Percentiles rank a stretch among this genome's conserved stretches.
These are phyloP conservation scores for Hippophae rhamnoides DNA, from an alignment of 306 rosid genomes.

Conservation along the genomic window DNA sequence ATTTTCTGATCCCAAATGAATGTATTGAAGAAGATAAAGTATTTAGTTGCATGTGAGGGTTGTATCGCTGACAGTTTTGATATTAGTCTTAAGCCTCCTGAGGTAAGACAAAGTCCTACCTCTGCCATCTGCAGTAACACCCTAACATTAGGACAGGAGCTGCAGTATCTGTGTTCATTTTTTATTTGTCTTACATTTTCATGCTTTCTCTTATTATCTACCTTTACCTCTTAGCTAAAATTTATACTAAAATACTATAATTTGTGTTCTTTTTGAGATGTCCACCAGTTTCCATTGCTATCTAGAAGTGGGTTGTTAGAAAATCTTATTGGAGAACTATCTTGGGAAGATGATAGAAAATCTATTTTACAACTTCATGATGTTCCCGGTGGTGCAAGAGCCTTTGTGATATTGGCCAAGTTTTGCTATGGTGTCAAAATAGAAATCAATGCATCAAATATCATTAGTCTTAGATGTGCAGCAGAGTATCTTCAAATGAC, in stretches of 20 bases:
- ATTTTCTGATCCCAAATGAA: background rate
- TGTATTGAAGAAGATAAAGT: background rate
- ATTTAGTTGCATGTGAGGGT: background rate
- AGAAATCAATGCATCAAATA: conserved; percentile 59
- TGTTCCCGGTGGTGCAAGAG: conserved; percentile 79
- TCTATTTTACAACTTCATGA: conserved; percentile 56
- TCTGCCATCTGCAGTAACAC: background rate
- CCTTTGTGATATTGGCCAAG: conserved; percentile 50
- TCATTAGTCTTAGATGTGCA: conserved; percentile 59
- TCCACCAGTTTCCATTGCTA: conserved; percentile 71
- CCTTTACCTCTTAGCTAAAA: background rate
- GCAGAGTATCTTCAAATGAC: conserved; percentile 71
- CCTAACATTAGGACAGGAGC: background rate
- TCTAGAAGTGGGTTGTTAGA: conserved; percentile 72
- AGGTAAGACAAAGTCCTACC: background rate
- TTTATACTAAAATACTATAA: background rate
- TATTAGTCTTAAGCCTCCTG: background rate
- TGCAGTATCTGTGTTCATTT: background rate
- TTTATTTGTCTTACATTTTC: background rate
- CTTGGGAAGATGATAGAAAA: conserved; percentile 30
- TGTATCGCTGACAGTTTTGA: background rate
- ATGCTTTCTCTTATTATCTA: background rate
- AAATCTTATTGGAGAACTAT: conserved; percentile 37
- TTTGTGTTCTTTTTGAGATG: conserved; percentile 6
- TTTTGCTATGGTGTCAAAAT: conserved; percentile 84